phyloP scores from a whole-genome alignment of 805 yeast genomes.

The Candida sonorensis region DNA sequence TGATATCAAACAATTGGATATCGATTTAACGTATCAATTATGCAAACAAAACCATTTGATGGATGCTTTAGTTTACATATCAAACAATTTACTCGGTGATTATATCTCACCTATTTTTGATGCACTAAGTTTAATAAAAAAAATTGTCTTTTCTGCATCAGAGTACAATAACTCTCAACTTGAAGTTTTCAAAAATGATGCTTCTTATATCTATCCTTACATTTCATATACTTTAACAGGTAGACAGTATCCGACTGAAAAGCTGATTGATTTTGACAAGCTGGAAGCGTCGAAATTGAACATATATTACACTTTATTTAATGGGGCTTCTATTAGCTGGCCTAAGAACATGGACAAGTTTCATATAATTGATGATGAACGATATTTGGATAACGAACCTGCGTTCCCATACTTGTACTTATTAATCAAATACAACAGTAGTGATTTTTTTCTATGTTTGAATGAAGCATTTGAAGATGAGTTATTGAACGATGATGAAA shows the following conservation, averaged over 20 bases:
- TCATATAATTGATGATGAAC: slow-evolving; percentile 25
- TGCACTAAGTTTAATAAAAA: slow-evolving; percentile 34
- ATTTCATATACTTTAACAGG: slow-evolving; percentile 68
- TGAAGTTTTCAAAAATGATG: slow-evolving; percentile 8
- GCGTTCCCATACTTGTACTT: slow-evolving; percentile 65
- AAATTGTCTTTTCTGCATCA: slow-evolving; percentile 7
- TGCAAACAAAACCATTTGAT: slow-evolving; percentile 50
- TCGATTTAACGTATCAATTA: slow-evolving; percentile 64
- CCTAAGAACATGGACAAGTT: slow-evolving; percentile 32
- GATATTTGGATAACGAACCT: slow-evolving; percentile 30
- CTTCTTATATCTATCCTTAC: slow-evolving; percentile 46
- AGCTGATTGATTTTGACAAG: slow-evolving; percentile 30
- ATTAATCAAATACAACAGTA: slow-evolving; percentile 49
- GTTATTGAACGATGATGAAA: slow-evolving; percentile 55
- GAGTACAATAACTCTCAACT: slow-evolving; percentile 7
- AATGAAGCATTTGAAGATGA: slow-evolving; percentile 84
- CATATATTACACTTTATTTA: slow-evolving; percentile 53
- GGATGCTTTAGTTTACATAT: slow-evolving; percentile 63
- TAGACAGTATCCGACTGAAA: slow-evolving; percentile 72
- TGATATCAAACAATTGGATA: slow-evolving; percentile 63
- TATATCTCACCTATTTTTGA: slow-evolving; percentile 65
- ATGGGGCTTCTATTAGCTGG: slow-evolving; percentile 44
- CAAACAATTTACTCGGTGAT: slow-evolving; percentile 66
- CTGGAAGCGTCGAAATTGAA: slow-evolving; percentile 39
- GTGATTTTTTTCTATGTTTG: slow-evolving; percentile 57